phyloP scores from a whole-genome alignment of 305 asterid species.

The Solanum hybrid region DNA sequence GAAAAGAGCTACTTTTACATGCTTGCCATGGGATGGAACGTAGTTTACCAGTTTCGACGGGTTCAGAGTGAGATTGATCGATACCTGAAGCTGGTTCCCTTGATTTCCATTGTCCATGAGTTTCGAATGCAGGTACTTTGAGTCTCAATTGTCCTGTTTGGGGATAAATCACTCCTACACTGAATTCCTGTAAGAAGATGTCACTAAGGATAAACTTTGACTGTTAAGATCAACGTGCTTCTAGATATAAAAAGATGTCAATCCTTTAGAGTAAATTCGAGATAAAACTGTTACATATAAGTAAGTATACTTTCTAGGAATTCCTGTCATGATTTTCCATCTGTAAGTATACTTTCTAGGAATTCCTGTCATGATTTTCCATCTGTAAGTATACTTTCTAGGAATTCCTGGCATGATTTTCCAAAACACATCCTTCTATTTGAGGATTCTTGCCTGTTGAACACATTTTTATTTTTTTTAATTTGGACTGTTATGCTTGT shows the following conservation, averaged over 20 bases:
- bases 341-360: neutral
- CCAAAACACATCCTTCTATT: neutral
- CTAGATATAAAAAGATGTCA: neutral
- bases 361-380: neutral
- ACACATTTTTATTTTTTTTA: neutral
- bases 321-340: neutral
- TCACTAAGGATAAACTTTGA: neutral
- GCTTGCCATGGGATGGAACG: conserved; percentile 10
- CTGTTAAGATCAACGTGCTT: neutral
- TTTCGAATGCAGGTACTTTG: conserved; percentile 9
- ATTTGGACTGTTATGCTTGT: neutral
- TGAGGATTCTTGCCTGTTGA: neutral
- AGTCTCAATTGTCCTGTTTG: neutral
- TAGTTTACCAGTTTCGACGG: conserved; percentile 7
- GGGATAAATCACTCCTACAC: neutral
- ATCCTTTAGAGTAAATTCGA: neutral
- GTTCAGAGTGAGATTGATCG: conserved; percentile 14
- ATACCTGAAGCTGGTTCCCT: conserved; percentile 10
- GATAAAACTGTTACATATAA: neutral
- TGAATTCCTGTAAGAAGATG: neutral
- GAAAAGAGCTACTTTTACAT: conserved; percentile 11
- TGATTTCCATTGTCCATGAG: conserved; percentile 12
- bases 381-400: neutral
- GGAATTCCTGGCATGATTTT: neutral
- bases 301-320: neutral